Percentiles rank a stretch among this genome's conserved stretches.
phyloP scores from a whole-genome alignment of 495 filamentous ascomycete genomes.

The Penicillium salamii region DNA sequence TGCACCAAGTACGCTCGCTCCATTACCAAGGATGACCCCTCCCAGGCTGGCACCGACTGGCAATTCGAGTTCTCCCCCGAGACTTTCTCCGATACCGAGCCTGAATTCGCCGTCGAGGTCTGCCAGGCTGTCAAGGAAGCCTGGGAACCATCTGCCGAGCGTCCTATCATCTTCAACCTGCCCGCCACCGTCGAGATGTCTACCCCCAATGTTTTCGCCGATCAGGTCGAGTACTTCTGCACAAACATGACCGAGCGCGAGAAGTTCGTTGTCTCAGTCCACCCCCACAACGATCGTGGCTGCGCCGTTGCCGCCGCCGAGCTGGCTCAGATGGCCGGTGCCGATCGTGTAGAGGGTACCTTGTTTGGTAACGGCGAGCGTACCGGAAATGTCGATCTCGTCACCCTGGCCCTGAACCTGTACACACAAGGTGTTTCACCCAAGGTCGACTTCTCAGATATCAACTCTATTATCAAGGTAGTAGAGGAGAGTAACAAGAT shows the following conservation, averaged over 20 bases:
- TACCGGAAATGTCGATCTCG: constrained; percentile 94
- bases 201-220: constrained; percentile 94
- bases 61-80: constrained; percentile 95
- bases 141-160: constrained; percentile 79
- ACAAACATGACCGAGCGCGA: constrained; percentile 72
- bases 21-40: constrained; percentile 93
- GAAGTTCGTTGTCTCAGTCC: constrained; percentile 79
- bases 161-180: constrained; percentile 95
- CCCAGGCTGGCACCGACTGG: constrained; percentile 73
- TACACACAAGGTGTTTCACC: constrained; percentile 94
- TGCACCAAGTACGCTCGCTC: constrained; percentile 84
- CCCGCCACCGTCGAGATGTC: constrained; percentile 95
- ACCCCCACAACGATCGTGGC: constrained; percentile 93
- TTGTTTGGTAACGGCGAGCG: constrained; percentile 95
- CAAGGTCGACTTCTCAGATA: constrained; percentile 86
- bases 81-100: constrained; percentile 88
- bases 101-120: constrained; percentile 77
- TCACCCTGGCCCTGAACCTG: constrained; percentile 91
- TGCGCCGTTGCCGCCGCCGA: constrained; percentile 88
- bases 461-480: constrained; percentile 80
- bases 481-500: constrained; percentile 95
- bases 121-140: constrained; percentile 96
- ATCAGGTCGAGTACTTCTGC: constrained; percentile 97
- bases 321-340: constrained; percentile 95
- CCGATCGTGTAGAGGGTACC: constrained; percentile 90